These are phyloP conservation scores for Russula abietina DNA, from an alignment of 768 basidiomycete species.

Conservation along the genomic window DNA sequence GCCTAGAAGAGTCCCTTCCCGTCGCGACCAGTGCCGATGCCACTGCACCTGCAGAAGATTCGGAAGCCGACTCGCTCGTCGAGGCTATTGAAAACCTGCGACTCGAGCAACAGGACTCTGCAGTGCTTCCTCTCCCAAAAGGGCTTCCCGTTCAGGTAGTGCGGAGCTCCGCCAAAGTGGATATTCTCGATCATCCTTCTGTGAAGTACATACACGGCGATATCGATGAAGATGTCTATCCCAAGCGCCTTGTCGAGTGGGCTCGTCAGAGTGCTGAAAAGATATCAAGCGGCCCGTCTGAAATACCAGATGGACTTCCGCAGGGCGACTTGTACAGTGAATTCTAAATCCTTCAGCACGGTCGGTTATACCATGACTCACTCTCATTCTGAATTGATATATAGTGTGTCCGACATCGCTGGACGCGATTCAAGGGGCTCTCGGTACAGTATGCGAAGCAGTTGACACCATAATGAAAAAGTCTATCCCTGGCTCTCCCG, in stretches of 20 bases:
- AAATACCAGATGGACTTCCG: constrained; percentile 65
- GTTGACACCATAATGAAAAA: constrained; percentile 57
- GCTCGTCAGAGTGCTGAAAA: constrained; percentile 53
- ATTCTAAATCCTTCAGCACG: constrained; percentile 28
- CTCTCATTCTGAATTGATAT: background rate
- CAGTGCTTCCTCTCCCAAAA: background rate
- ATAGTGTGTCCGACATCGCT: constrained; percentile 75
- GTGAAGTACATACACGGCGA: constrained; percentile 73
- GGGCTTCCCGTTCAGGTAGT: constrained; percentile 40
- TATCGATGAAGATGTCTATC: constrained; percentile 58
- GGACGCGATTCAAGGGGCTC: constrained; percentile 71
- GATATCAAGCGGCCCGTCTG: constrained; percentile 55
- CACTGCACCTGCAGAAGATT: background rate
- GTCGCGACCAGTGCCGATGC: background rate
- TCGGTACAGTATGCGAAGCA: constrained; percentile 83
- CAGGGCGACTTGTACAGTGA: constrained; percentile 82
- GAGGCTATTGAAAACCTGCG: constrained; percentile 33
- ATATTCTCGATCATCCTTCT: constrained; percentile 54
- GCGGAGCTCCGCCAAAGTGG: constrained; percentile 47
- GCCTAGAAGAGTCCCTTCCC: constrained; percentile 44
- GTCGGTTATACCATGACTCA: background rate
- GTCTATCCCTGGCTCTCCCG: no score
- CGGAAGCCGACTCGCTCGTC: constrained; percentile 21
- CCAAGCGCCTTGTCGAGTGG: constrained; percentile 58
- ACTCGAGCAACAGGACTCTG: constrained; percentile 27